Evolutionary conservation across 2,329 filamentous ascomycete genomes (phyloP).

Genomic region (Coccinonectria pachysandricola): DNA sequence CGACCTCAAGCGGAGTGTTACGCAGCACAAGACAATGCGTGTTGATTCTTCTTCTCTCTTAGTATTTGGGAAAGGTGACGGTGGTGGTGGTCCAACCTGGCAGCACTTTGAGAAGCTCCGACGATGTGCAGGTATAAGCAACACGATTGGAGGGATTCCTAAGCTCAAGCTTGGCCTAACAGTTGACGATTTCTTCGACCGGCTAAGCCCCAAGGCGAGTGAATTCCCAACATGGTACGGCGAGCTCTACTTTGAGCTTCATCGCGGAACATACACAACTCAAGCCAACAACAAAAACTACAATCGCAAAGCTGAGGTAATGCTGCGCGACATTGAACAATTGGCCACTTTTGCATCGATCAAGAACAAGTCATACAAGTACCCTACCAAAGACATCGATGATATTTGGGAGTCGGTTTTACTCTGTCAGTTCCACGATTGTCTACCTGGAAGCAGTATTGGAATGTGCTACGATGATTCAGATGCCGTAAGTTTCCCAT

Average conservation of each 20-base stretch:
- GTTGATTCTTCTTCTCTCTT: slow-evolving; percentile 84
- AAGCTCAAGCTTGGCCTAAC: slow-evolving; percentile 81
- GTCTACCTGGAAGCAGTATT: slow-evolving; percentile 86
- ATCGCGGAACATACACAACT: slow-evolving; percentile 93
- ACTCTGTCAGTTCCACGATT: slow-evolving; percentile 96
- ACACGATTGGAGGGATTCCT: slow-evolving; percentile 69
- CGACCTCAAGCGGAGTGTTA: slow-evolving; percentile 80
- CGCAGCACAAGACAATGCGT: slow-evolving; percentile 91
- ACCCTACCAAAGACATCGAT: slow-evolving; percentile 90
- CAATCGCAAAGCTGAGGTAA: slow-evolving; percentile 75
- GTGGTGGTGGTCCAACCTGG: slow-evolving; percentile 89
- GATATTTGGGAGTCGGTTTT: slow-evolving; percentile 90
- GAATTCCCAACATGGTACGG: slow-evolving; percentile 94
- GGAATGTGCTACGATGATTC: slow-evolving; percentile 98
- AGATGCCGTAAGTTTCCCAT: slow-evolving; percentile 47
- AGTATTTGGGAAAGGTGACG: slow-evolving; percentile 94
- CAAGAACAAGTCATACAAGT: slow-evolving; percentile 63
- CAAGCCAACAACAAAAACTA: slow-evolving; percentile 96
- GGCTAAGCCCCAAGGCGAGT: slow-evolving; percentile 66
- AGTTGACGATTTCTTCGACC: slow-evolving; percentile 90
- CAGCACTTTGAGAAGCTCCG: slow-evolving; percentile 91
- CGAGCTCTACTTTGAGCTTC: slow-evolving; percentile 94
- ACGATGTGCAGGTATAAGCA: slow-evolving; percentile 81
- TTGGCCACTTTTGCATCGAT: slow-evolving; percentile 79
- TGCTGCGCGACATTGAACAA: slow-evolving; percentile 81